A percentile compares a stretch with the other conserved stretches of the same genome.
Conservation (phyloP, 768 basidiomycete genomes). For the Dioszegia crocea region DNA sequence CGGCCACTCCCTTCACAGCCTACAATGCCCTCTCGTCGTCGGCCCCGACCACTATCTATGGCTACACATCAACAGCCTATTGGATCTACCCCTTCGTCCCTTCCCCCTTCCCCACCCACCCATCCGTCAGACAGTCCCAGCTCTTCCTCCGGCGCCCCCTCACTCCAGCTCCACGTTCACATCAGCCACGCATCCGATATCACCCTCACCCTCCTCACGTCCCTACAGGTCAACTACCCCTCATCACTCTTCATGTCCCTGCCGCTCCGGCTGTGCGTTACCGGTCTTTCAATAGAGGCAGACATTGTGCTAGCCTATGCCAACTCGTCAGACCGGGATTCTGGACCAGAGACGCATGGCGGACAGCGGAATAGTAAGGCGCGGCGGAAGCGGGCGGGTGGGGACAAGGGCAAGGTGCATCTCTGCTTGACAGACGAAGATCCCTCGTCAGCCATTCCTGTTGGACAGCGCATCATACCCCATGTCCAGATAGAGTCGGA, state of each 20-base stretch:
- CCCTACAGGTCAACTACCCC: slow-evolving; percentile 93
- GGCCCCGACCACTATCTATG: no score
- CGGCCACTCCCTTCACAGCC: not conserved
- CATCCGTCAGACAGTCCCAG: slow-evolving; percentile 16
- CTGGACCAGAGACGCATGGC: not conserved
- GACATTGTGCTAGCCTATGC: slow-evolving; percentile 90
- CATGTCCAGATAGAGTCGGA: slow-evolving; percentile 90
- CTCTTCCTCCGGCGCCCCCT: slow-evolving; percentile 51
- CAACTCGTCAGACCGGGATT: not conserved
- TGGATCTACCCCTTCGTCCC: slow-evolving; percentile 8
- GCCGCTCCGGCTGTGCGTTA: slow-evolving; percentile 89
- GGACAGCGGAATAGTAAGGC: slow-evolving; percentile 51
- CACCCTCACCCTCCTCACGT: slow-evolving; percentile 82
- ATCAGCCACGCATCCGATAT: slow-evolving; percentile 83
- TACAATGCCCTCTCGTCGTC: not conserved
- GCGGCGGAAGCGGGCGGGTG: slow-evolving; percentile 36
- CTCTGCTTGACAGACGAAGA: slow-evolving; percentile 78
- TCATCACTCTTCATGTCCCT: slow-evolving; percentile 94
- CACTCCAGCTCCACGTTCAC: slow-evolving; percentile 83
- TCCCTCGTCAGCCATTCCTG: slow-evolving; percentile 17
- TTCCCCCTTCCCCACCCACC: slow-evolving; percentile 26
- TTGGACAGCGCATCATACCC: slow-evolving; percentile 71
- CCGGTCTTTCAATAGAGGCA: slow-evolving; percentile 77
- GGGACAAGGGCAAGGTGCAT: slow-evolving; percentile 72
- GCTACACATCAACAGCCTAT: slow-evolving; percentile 11